These are phyloP conservation scores for Petunia secreta DNA, from an alignment of 257 asterid species.

Conservation along the genomic window DNA sequence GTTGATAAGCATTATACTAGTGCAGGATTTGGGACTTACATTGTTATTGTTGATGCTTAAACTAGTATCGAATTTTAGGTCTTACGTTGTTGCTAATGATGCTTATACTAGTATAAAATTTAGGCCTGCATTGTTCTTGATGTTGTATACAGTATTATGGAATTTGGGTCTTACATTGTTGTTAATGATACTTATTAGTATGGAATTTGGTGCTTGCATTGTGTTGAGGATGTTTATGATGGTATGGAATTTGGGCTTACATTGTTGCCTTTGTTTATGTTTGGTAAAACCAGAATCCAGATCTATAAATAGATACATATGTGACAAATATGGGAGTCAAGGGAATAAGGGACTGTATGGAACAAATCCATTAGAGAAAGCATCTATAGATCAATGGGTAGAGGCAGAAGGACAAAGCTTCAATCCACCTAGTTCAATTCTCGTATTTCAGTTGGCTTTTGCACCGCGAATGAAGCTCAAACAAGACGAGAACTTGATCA, in stretches of 20 bases:
- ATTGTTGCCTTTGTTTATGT: not conserved
- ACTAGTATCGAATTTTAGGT: not conserved
- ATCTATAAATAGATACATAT: constrained; percentile 66
- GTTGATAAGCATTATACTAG: not conserved
- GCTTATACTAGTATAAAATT: not conserved
- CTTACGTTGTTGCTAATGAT: not conserved
- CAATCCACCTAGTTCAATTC: constrained; percentile 64
- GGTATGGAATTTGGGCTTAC: not conserved
- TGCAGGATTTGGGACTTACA: not conserved
- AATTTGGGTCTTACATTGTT: not conserved
- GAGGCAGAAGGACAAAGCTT: constrained; percentile 77
- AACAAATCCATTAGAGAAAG: constrained; percentile 65
- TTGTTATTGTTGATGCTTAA: not conserved
- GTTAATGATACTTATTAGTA: not conserved
- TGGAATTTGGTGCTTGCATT: not conserved
- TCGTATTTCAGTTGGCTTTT: constrained; percentile 71
- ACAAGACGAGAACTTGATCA: constrained; percentile 66
- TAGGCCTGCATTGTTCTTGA: not conserved
- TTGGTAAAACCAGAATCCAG: constrained; percentile 58
- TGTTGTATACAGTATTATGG: not conserved
- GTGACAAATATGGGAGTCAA: constrained; percentile 66
- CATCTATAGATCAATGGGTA: constrained; percentile 84
- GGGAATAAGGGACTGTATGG: constrained; percentile 64
- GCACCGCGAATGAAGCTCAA: constrained; percentile 76
- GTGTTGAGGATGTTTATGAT: not conserved